A percentile compares a stretch with the other conserved stretches of the same genome.
Conservation (phyloP, 345 rosid species). For the Camelina sativa region DNA sequence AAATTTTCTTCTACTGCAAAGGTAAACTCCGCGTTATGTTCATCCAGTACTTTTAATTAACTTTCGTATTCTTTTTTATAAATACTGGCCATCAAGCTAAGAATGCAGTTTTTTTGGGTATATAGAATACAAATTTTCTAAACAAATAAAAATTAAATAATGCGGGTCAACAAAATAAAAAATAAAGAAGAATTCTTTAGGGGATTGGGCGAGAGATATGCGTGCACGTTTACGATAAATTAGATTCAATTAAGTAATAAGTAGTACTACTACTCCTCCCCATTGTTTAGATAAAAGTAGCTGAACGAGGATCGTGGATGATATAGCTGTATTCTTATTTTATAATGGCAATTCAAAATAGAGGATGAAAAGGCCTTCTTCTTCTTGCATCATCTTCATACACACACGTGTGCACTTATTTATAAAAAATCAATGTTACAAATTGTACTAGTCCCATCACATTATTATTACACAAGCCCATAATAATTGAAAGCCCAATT, state of each 20-base stretch:
- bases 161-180: conserved; percentile 23
- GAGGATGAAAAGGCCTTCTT: background rate
- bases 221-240: conserved; percentile 48
- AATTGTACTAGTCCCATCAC: background rate
- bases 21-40: conserved; percentile 1
- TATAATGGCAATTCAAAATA: background rate
- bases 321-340: conserved; percentile 38
- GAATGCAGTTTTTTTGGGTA: background rate
- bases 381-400: conserved; percentile 7
- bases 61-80: no score
- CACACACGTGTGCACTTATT: conserved; percentile 9
- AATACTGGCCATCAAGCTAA: background rate
- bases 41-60: background rate
- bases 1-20: background rate
- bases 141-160: background rate
- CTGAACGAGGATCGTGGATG: conserved; percentile 41
- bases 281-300: conserved; percentile 12
- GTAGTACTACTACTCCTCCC: background rate
- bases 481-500: background rate
- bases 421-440: background rate
- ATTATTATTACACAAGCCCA: conserved; percentile 4
- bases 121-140: background rate
- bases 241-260: background rate
- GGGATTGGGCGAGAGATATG: conserved; percentile 45
- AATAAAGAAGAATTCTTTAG: conserved; percentile 27